phyloP scores from a whole-genome alignment of 179 eudicot genomes.

The Gypsophila paniculata region DNA sequence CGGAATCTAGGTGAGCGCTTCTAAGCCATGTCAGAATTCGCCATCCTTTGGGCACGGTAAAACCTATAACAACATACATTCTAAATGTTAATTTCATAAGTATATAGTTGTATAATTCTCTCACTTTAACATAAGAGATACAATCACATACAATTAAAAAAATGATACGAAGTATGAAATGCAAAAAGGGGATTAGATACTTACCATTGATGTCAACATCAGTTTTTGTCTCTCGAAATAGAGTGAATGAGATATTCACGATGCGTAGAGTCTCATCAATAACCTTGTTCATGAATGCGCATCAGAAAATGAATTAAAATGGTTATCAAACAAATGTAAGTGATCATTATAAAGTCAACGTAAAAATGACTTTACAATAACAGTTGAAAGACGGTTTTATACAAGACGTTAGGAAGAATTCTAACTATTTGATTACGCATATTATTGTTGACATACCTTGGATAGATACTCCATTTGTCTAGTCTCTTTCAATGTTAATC shows the following conservation, averaged over 20 bases:
- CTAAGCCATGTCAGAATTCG: slow-evolving; percentile 48
- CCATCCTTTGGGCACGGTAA: slow-evolving; percentile 54
- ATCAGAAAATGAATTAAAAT: too few relatives aligned
- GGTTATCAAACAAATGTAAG: too few relatives aligned
- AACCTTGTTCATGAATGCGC: slow-evolving; percentile 20
- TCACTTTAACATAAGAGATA: too few relatives aligned
- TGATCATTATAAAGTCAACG: too few relatives aligned
- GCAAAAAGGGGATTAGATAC: too few relatives aligned
- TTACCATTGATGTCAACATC: slow-evolving; percentile 42
- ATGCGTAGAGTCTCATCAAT: slow-evolving; percentile 49
- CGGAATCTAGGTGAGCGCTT: slow-evolving; percentile 41
- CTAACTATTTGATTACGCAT: not conserved
- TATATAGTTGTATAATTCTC: too few relatives aligned
- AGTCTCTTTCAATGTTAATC: slow-evolving; percentile 38
- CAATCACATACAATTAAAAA: too few relatives aligned
- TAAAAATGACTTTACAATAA: too few relatives aligned
- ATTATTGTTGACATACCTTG: slow-evolving; percentile 26
- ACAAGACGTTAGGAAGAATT: not conserved
- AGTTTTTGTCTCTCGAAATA: slow-evolving; percentile 40
- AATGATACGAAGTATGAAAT: too few relatives aligned
- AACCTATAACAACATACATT: slow-evolving; percentile 28
- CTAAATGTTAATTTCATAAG: not conserved
- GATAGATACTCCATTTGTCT: slow-evolving; percentile 41
- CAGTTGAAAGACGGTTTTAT: too few relatives aligned
- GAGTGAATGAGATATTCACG: slow-evolving; percentile 39